These are phyloP conservation scores for Globisporangium nodosum DNA, from an alignment of 352 stramenopile genomes.

Conservation along the genomic window DNA sequence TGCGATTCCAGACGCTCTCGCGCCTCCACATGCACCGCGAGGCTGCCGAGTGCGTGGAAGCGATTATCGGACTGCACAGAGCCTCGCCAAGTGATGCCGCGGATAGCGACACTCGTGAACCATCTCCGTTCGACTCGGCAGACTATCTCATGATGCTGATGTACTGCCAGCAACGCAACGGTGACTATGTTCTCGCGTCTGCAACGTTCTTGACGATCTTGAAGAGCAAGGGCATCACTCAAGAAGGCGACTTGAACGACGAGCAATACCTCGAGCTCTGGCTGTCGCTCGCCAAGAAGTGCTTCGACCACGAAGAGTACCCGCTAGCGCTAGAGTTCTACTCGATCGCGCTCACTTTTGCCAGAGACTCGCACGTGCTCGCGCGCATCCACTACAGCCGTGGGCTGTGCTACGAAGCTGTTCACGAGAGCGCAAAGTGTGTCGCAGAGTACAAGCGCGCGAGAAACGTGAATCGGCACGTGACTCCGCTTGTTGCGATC, in stretches of 20 bases:
- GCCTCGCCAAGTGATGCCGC: neutral
- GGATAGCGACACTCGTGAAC: neutral
- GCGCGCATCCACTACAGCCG: slow-evolving; percentile 51
- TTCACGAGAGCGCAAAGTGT: slow-evolving; percentile 43
- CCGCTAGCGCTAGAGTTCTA: slow-evolving; percentile 56
- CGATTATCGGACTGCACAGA: slow-evolving; percentile 24
- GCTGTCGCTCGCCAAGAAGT: slow-evolving; percentile 49
- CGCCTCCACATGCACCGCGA: slow-evolving; percentile 45
- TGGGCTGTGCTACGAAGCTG: slow-evolving; percentile 47
- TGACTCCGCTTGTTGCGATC: slow-evolving; percentile 32
- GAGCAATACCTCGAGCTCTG: slow-evolving; percentile 54
- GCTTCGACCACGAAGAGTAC: slow-evolving; percentile 65
- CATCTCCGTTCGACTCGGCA: slow-evolving; percentile 22
- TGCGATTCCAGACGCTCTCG: slow-evolving; percentile 61
- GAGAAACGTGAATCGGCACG: slow-evolving; percentile 57
- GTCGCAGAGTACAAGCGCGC: slow-evolving; percentile 63
- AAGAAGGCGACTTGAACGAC: slow-evolving; percentile 32
- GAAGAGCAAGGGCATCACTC: slow-evolving; percentile 19
- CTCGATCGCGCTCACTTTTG: slow-evolving; percentile 47
- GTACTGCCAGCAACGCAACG: slow-evolving; percentile 54
- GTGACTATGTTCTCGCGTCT: slow-evolving; percentile 49
- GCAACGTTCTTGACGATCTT: slow-evolving; percentile 41
- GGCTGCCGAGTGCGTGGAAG: slow-evolving; percentile 42
- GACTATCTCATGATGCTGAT: slow-evolving; percentile 68
- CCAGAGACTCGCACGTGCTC: slow-evolving; percentile 54